Evolutionary conservation across 2,329 filamentous ascomycete genomes (phyloP), one percentile per base, ranked within the genome.

Genomic region (Exophiala sp.): DNA sequence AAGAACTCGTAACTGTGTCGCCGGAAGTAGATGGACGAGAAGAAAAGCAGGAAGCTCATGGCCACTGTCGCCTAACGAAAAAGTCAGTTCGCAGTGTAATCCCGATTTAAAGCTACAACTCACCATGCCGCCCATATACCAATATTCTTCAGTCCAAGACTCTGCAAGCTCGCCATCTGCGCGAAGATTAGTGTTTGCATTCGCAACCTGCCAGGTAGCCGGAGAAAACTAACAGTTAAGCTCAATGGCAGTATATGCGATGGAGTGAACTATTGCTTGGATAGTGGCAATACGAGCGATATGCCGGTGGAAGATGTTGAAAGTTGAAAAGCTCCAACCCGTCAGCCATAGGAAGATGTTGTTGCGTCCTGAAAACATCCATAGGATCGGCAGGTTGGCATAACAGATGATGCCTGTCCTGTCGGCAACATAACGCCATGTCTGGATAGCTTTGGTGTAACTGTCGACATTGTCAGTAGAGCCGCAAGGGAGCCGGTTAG

Each of bases 341-440:
- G 83, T 86, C 0, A 81, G 61, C 79, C 79, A 83, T 46, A 84
- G 68, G 10, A 85, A 70, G 0, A 81, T 60, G 44, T 86, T 85
- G 54, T 86, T 87, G 8, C 83, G 72, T 61, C 79, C 78, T 0
- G 77, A 79, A 56, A 86, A 86, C 0, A 86, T 64, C 81, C 81
- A 85, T 0, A 85, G 67, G 2, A 83, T 60, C 0, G 81, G 79
- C 5, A 86, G 73, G 55, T 83, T 83, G 2, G 77, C 78, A 57
- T 82, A 78, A 0, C 80, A 77, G 19, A 86, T 72, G 24, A 82
- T 76, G 0, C 82, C 82, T 0, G 81, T 82, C 8, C 83, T 74
- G 53, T 85, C 81, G 0, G 79, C 77, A 0, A 80, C 69, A 48
- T 81, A 83, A 1, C 81, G 77, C 53, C 71, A 63, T 3, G 73